Evolutionary conservation across 208 protist genomes (phyloP).

Genomic region (Acanthamoeba royreba): DNA sequence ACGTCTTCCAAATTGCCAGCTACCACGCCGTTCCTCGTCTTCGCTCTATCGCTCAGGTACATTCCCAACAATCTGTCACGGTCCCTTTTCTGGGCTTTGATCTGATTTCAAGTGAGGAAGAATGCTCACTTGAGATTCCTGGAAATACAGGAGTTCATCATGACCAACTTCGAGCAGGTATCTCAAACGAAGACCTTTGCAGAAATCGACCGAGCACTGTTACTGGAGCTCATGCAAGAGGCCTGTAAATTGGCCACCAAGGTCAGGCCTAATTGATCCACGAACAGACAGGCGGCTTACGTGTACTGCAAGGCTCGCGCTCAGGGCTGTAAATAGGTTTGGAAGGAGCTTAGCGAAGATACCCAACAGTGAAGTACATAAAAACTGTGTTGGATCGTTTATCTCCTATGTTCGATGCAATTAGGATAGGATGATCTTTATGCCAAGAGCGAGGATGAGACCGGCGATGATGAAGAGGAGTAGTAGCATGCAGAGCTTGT

Average conservation of each 20-base stretch:
- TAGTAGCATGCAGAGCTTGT: slow-evolving; percentile 89
- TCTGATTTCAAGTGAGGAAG: neutral
- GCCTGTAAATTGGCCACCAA: neutral
- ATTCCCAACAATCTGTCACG: neutral
- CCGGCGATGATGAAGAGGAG: slow-evolving; percentile 87
- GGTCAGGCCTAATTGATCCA: neutral
- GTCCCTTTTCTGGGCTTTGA: neutral
- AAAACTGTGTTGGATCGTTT: neutral
- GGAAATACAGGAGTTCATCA: neutral
- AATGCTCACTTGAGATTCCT: too few species aligned
- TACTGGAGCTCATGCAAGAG: neutral
- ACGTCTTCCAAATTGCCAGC: neutral
- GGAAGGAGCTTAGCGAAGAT: too few species aligned
- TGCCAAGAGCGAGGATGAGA: slow-evolving; percentile 85
- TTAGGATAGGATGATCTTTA: slow-evolving; percentile 81
- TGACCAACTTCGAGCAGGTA: neutral
- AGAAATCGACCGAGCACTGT: neutral
- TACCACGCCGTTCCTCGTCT: neutral
- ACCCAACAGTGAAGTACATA: too few species aligned
- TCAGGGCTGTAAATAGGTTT: too few species aligned
- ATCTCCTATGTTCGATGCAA: neutral
- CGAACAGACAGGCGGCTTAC: too few species aligned
- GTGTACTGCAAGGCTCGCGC: too few species aligned
- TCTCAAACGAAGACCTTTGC: neutral
- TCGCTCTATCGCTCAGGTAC: neutral